Conservation (phyloP, 352 stramenopile species). For the Phytophthora brassicae region DNA sequence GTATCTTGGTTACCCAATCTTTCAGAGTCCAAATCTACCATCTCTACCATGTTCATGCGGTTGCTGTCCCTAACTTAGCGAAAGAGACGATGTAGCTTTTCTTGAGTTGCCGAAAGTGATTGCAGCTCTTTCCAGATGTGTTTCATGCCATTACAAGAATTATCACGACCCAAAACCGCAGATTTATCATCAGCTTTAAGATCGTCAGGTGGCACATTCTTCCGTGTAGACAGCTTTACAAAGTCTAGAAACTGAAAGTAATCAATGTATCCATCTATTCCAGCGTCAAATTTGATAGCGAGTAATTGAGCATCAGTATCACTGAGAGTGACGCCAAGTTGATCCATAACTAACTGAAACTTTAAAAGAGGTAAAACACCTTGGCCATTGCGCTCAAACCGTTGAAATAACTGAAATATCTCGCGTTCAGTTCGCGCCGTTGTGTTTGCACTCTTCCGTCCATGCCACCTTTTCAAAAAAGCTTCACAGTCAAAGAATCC, state of each 20-base stretch:
- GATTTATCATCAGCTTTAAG: neutral
- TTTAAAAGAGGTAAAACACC: conserved; percentile 43
- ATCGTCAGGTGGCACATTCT: neutral
- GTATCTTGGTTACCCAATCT: neutral
- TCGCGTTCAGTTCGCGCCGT: conserved; percentile 9
- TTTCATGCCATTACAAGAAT: conserved; percentile 15
- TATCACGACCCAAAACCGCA: neutral
- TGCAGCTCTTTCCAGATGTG: conserved; percentile 50
- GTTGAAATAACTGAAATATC: conserved; percentile 44
- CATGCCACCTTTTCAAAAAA: conserved; percentile 61
- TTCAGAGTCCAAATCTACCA: neutral
- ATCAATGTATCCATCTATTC: conserved; percentile 59
- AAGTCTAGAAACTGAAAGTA: conserved; percentile 66
- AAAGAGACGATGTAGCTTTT: conserved; percentile 34
- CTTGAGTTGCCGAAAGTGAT: conserved; percentile 41
- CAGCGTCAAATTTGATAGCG: conserved; percentile 50
- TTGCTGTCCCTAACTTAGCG: neutral
- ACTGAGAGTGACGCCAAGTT: conserved; percentile 50
- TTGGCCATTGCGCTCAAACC: conserved; percentile 40
- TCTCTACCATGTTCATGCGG: no score
- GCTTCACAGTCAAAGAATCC: conserved; percentile 59
- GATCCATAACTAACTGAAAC: conserved; percentile 55
- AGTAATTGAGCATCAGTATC: conserved; percentile 53
- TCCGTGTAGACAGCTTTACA: conserved; percentile 22
- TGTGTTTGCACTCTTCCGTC: conserved; percentile 35